A percentile compares a stretch with the other conserved stretches of the same genome.
Evolutionary conservation across 371 early-diverging fungal genomes (phyloP).

Genomic region (Mucor saturninus): DNA sequence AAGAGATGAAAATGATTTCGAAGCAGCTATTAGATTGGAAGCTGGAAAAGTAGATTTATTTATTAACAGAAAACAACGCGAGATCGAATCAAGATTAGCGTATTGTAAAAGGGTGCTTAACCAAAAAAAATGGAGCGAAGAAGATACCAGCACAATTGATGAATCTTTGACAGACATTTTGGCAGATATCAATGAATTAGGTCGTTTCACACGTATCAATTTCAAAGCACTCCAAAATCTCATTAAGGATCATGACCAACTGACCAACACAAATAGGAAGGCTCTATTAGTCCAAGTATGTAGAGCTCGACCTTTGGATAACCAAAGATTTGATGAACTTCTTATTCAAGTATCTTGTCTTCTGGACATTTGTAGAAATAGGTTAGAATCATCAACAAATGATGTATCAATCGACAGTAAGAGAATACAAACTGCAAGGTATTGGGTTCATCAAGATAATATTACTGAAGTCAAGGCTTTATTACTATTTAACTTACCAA

Average conservation of each 20-base stretch:
- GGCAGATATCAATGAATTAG: slow-evolving; percentile 85
- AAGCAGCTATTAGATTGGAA: slow-evolving; percentile 82
- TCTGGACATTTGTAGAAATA: slow-evolving; percentile 80
- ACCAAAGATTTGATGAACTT: slow-evolving; percentile 73
- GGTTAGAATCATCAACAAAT: background rate
- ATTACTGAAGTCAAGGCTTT: slow-evolving; percentile 92
- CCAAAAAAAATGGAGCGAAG: slow-evolving; percentile 22
- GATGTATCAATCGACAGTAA: background rate
- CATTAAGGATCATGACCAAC: slow-evolving; percentile 82
- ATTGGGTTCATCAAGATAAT: slow-evolving; percentile 98
- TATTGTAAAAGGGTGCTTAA: slow-evolving; percentile 62
- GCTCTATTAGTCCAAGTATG: slow-evolving; percentile 33
- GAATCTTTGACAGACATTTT: slow-evolving; percentile 79
- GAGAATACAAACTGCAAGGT: slow-evolving; percentile 72
- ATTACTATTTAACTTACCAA: slow-evolving; percentile 93
- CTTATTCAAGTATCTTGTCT: slow-evolving; percentile 83
- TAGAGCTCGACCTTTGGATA: slow-evolving; percentile 34
- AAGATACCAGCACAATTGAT: slow-evolving; percentile 10
- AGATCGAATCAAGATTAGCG: slow-evolving; percentile 81
- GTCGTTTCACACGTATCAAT: slow-evolving; percentile 92
- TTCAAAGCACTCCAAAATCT: slow-evolving; percentile 93
- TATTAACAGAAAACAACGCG: slow-evolving; percentile 74
- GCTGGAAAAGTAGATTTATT: slow-evolving; percentile 79
- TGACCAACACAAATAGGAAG: slow-evolving; percentile 23
- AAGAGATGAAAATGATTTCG: slow-evolving; percentile 85